Base-by-base conservation (phyloP, 2,329 filamentous ascomycete genomes). In the Fusarium haematococcum region DNA sequence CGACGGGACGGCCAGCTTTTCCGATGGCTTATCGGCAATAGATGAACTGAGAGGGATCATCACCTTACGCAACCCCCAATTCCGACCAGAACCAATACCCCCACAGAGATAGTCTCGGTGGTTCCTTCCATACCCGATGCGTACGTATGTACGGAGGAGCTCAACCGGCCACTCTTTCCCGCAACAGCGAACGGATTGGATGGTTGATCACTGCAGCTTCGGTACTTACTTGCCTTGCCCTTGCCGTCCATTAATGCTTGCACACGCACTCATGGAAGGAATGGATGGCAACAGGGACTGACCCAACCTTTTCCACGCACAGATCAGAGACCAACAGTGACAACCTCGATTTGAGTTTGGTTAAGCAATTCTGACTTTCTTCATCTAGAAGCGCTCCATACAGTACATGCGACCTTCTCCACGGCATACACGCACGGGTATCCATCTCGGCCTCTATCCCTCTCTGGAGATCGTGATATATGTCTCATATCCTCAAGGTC, bases 51-150 rank as follows among this genome's bases (percentile, higher is more conserved):
- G 67, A 73, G 52, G 50, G 39, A 66, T 60, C 45, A 50, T 32
- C 37, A 60, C 33, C 25, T 45, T 43, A 37, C 37, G 14, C 63
- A 52, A 67, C 70, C 67, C 70, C 70, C 73, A 73, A 59, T 60
- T 41, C 48, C 32, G 16, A 18, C 30, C 41, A 27, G 35, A 50
- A 54, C 5, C 10, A 60, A 10, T 69, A 71, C 71, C 71, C 71
- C 71, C 71, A 74, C 71, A 69, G 43, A 61, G 62, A 68, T 71
- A 58, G 56, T 41, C 56, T 16, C 25, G 27, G 27, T 54, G 18
- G 50, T 20, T 54, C 50, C 50, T 54, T 32, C 48, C 48, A 32
- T 52, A 32, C 48, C 25, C 48, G 27, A 52, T 52, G 48, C 48
- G 27, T 52, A 60, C 70, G 69, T 48, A 63, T 27, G 60, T 63